Percentiles rank a stretch among this genome's conserved stretches.
Evolutionary conservation across 306 rosid genomes (phyloP).

Genomic region (Gleditsia sinensis): DNA sequence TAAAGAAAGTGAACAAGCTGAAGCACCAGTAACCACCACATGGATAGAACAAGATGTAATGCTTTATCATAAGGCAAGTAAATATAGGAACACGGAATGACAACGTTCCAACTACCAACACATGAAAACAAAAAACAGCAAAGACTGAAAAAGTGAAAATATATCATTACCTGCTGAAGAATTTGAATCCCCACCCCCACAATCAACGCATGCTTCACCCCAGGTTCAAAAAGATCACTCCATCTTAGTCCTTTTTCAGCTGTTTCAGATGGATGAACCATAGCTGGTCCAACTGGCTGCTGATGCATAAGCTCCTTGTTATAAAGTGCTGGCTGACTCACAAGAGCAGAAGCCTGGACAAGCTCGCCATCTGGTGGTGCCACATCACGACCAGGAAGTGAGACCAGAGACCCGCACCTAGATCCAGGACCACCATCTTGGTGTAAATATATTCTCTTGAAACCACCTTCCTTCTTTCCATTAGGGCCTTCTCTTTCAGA

Average conservation of each 20-base stretch:
- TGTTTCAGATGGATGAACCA: slow-evolving; percentile 73
- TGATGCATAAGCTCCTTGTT: slow-evolving; percentile 64
- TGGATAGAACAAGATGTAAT: not conserved
- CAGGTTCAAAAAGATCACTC: slow-evolving; percentile 82
- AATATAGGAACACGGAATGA: not conserved
- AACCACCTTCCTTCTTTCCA: slow-evolving; percentile 84
- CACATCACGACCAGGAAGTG: slow-evolving; percentile 69
- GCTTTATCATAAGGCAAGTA: slow-evolving; percentile 22
- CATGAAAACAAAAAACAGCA: not conserved
- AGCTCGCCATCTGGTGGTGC: slow-evolving; percentile 60
- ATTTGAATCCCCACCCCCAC: slow-evolving; percentile 85
- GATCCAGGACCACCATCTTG: slow-evolving; percentile 81
- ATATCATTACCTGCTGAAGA: slow-evolving; percentile 78
- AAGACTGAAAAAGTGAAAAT: slow-evolving; percentile 11
- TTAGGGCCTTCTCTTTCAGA: slow-evolving; percentile 72
- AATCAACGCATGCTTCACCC: slow-evolving; percentile 80
- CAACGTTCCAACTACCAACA: not conserved
- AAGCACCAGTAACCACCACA: not conserved
- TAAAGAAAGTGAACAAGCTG: not conserved
- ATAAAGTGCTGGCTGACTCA: slow-evolving; percentile 76
- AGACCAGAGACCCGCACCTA: slow-evolving; percentile 72
- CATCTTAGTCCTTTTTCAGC: slow-evolving; percentile 66
- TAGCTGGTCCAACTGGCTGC: slow-evolving; percentile 78
- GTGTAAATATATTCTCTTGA: slow-evolving; percentile 85
- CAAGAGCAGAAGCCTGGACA: slow-evolving; percentile 79